Conservation (phyloP, 1,284 basidiomycete species). For the Trichosporon sp. region DNA sequence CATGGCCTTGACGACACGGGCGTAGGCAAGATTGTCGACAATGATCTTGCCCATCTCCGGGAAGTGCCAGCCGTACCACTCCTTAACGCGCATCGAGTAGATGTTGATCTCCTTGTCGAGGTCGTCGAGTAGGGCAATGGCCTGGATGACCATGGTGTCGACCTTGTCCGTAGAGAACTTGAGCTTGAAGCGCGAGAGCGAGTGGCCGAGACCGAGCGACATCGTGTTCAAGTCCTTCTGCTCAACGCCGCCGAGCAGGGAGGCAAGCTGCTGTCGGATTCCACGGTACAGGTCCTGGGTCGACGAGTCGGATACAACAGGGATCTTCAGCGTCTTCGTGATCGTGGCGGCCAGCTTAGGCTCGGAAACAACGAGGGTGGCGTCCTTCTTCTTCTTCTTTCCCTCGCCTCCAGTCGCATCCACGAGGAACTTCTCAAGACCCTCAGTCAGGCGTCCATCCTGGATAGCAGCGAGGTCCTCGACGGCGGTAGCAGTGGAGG, state of each 20-base stretch:
- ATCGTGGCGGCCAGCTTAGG: conserved; percentile 82
- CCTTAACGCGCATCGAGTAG: conserved; percentile 98
- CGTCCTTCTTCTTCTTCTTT: conserved; percentile 54
- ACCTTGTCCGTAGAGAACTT: conserved; percentile 99
- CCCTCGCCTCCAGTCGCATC: conserved; percentile 63
- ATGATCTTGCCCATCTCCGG: conserved; percentile 99
- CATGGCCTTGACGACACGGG: conserved; percentile 82
- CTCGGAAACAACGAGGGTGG: conserved; percentile 82
- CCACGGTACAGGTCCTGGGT: conserved; percentile 88
- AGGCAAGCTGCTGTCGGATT: conserved; percentile 81
- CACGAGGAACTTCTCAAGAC: conserved; percentile 86
- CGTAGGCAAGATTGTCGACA: conserved; percentile 92
- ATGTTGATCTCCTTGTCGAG: conserved; percentile 99
- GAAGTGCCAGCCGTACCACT: conserved; percentile 99
- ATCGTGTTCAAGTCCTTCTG: conserved; percentile 96
- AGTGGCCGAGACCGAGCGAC: conserved; percentile 95
- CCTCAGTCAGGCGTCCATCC: conserved; percentile 86
- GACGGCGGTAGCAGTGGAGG: conserved; percentile 95
- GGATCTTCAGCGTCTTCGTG: conserved; percentile 88
- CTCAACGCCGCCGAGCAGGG: conserved; percentile 81
- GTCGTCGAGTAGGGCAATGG: conserved; percentile 96
- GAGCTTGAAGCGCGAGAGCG: conserved; percentile 93
- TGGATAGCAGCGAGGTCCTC: conserved; percentile 92
- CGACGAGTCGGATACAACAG: conserved; percentile 64
- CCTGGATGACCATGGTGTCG: conserved; percentile 98